Evolutionary conservation across 2,329 filamentous ascomycete genomes (phyloP).

Genomic region (Helicocarpus griseus): DNA sequence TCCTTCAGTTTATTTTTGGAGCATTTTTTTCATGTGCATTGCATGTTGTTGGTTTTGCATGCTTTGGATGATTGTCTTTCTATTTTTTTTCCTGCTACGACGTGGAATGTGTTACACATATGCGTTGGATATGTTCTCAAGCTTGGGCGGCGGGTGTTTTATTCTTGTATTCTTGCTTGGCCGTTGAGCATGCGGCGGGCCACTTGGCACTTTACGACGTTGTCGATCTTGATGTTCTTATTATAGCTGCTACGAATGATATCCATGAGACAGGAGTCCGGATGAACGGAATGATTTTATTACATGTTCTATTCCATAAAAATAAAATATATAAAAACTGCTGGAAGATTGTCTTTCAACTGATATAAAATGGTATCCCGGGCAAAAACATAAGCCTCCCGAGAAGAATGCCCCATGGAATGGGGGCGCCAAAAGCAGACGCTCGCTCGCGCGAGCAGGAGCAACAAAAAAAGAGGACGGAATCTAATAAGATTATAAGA

Average conservation of each 20-base stretch:
- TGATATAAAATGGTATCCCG: too few relatives aligned
- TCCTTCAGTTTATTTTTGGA: neutral
- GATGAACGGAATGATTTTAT: too few relatives aligned
- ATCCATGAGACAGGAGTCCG: too few relatives aligned
- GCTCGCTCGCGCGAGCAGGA: neutral
- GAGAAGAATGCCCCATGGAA: neutral
- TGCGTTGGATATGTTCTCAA: neutral
- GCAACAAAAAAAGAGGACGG: neutral
- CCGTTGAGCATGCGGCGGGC: too few relatives aligned
- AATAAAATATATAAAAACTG: too few relatives aligned
- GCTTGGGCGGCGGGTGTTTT: neutral
- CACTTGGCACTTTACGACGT: too few relatives aligned
- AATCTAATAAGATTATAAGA: neutral
- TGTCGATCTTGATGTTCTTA: too few relatives aligned
- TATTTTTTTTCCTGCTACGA: neutral
- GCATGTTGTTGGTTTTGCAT: neutral
- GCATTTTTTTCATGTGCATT: too few relatives aligned
- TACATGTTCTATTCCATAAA: too few relatives aligned
- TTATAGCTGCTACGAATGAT: too few relatives aligned
- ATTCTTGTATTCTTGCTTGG: neutral
- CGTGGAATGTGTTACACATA: neutral
- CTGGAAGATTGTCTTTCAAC: too few relatives aligned
- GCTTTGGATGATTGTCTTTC: neutral
- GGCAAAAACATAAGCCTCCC: too few relatives aligned
- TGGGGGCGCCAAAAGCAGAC: neutral